Conservation (phyloP, 1,139 yeast genomes). For the Protomyces inouyei region DNA sequence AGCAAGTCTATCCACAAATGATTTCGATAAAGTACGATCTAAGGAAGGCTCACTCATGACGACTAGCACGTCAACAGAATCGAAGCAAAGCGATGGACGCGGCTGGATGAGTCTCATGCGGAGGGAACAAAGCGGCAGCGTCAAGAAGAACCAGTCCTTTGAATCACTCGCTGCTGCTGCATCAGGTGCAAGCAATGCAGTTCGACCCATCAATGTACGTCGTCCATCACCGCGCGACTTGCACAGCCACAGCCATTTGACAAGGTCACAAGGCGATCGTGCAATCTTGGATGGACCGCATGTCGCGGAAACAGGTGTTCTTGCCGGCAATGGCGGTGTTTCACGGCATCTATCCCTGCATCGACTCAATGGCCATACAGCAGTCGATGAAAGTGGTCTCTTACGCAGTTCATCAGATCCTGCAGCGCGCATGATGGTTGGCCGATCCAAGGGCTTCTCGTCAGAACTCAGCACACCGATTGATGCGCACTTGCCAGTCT, state of each 20-base stretch:
- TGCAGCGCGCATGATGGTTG: background rate
- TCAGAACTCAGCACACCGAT: background rate
- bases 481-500: conserved; percentile 1
- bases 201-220: background rate
- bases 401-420: background rate
- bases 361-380: background rate
- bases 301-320: background rate
- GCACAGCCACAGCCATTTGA: background rate
- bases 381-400: conserved; percentile 3
- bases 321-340: background rate
- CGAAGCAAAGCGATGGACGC: background rate
- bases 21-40: background rate
- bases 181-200: background rate
- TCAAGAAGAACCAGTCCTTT: background rate
- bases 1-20: background rate
- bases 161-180: background rate
- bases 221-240: background rate
- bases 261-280: background rate
- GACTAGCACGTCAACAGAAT: background rate
- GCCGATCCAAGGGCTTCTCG: conserved; percentile 10
- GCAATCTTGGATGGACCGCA: background rate
- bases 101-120: conserved; percentile 24
- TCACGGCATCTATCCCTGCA: background rate
- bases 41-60: conserved; percentile 1
- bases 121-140: conserved; percentile 1